Evolutionary conservation across 1,284 basidiomycete genomes (phyloP).

Genomic region (Heterobasidion irregulare): DNA sequence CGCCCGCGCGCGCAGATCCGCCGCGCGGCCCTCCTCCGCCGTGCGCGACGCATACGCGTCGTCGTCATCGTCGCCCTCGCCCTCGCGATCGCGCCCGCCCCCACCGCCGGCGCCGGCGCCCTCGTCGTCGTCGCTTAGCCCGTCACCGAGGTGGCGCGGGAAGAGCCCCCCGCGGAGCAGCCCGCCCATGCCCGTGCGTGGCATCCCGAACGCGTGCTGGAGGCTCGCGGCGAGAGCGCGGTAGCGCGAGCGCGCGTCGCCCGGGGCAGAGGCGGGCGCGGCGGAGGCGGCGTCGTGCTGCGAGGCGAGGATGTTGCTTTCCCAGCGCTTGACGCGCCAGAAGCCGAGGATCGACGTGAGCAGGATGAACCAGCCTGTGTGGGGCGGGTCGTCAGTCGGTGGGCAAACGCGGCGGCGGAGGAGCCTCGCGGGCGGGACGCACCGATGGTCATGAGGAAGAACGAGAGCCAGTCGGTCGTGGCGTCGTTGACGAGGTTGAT

Average conservation of each 20-base stretch:
- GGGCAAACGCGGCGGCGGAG: no score
- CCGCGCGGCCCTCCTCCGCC: conserved; percentile 20
- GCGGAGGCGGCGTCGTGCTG: conserved; percentile 20
- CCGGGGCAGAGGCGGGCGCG: conserved; percentile 5
- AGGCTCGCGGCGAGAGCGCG: conserved; percentile 15
- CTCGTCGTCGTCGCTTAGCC: conserved; percentile 8
- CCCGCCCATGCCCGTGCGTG: conserved; percentile 29
- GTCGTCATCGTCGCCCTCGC: conserved; percentile 17
- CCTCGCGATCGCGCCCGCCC: no score
- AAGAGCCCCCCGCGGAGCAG: conserved; percentile 32
- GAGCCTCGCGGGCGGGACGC: conserved; percentile 15
- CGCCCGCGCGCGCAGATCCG: conserved; percentile 15
- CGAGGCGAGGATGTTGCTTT: conserved; percentile 55
- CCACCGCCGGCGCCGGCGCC: no score
- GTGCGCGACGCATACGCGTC: conserved; percentile 12
- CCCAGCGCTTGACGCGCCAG: conserved; percentile 90
- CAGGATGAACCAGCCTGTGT: conserved; percentile 82
- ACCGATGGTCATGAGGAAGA: conserved; percentile 90
- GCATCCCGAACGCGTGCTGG: conserved; percentile 13
- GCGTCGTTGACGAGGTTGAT: conserved; percentile 29
- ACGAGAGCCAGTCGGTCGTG: conserved; percentile 83
- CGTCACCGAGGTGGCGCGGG: conserved; percentile 15
- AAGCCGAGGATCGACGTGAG: conserved; percentile 83
- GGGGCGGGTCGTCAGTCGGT: neutral
- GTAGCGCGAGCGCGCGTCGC: conserved; percentile 15